phyloP scores from a whole-genome alignment of 129 eudicot genomes.

The Arctium lappa region DNA sequence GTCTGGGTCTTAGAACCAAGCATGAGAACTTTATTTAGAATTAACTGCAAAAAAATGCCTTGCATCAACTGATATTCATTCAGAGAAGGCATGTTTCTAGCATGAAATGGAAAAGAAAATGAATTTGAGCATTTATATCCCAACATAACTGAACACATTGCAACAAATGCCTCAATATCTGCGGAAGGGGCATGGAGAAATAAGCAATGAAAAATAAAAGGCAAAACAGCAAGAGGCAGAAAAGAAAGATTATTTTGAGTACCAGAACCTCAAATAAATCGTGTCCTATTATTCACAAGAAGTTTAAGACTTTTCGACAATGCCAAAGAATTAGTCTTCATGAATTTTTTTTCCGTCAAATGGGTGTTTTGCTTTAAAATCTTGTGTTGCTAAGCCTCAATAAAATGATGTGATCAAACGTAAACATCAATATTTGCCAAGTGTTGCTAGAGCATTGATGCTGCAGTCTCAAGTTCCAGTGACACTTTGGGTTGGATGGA shows the following conservation, averaged over 20 bases:
- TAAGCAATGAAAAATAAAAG: neutral
- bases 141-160: neutral
- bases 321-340: neutral
- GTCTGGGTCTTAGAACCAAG: slow-evolving; percentile 87
- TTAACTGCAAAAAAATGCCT: slow-evolving; percentile 49
- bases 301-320: neutral
- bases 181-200: neutral
- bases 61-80: neutral
- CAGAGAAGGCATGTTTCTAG: neutral
- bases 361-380: neutral
- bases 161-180: neutral
- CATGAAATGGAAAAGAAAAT: neutral
- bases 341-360: neutral
- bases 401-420: neutral
- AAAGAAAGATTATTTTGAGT: neutral
- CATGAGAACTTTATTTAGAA: slow-evolving; percentile 87
- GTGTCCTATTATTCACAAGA: neutral
- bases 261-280: neutral
- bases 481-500: neutral
- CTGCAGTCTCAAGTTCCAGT: neutral
- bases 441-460: neutral
- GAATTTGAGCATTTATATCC: neutral
- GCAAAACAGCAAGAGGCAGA: neutral
- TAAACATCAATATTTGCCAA: neutral
- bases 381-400: neutral